phyloP scores from a whole-genome alignment of 2,329 filamentous ascomycete genomes.

The Apiospora arundinis region DNA sequence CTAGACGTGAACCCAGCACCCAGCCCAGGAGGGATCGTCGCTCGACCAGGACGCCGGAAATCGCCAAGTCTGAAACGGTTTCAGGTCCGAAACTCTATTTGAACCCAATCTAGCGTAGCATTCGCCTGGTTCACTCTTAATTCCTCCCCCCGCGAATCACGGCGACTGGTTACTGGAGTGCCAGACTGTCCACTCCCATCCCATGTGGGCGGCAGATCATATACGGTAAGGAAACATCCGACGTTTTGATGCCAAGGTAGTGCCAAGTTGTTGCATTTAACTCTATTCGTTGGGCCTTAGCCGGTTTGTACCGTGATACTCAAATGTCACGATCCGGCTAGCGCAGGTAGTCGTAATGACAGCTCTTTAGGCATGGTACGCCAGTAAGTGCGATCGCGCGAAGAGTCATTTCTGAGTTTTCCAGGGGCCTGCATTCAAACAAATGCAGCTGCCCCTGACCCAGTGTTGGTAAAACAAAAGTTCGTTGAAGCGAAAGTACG shows the following conservation, averaged over 20 bases:
- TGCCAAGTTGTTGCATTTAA: background rate
- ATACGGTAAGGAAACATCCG: background rate
- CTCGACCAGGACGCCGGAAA: background rate
- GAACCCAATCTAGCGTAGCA: background rate
- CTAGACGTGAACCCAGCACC: too few relatives aligned
- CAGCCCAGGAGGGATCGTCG: background rate
- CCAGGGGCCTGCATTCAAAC: background rate
- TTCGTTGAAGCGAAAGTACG: background rate
- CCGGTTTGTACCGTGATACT: background rate
- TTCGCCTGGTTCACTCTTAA: background rate
- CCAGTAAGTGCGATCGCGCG: background rate
- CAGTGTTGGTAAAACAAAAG: background rate
- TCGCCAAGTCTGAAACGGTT: constrained; percentile 18
- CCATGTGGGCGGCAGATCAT: background rate
- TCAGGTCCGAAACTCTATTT: constrained; percentile 12
- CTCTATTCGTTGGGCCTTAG: background rate
- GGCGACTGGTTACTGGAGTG: background rate
- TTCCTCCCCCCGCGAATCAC: background rate
- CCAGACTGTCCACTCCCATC: background rate
- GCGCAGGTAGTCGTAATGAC: background rate
- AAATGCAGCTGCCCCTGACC: background rate
- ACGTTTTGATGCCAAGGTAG: background rate
- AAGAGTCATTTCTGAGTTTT: background rate
- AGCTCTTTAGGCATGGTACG: background rate
- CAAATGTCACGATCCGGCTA: background rate